Evolutionary conservation across 768 basidiomycete genomes (phyloP), one percentile per base, ranked within the genome.

Genomic region (Naematelia aurantialba): DNA sequence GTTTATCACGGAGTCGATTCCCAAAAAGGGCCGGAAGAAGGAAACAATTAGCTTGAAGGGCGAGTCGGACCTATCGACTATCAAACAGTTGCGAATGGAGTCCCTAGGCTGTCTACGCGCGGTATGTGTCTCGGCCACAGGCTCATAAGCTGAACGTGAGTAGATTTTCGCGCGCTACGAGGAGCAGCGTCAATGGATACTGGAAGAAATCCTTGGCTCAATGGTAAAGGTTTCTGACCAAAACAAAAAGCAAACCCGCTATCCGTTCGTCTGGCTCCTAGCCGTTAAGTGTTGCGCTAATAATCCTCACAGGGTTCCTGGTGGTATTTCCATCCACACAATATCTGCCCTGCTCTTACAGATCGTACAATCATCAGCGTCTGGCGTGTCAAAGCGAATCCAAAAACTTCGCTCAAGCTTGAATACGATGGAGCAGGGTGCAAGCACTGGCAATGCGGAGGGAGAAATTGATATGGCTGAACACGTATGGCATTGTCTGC

Each of bases 131-230:
- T 10, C 55, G 3, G 47, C 52, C 52, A 52, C 30, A 44, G 19
- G n/a, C n/a, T n/a, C n/a, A n/a, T 31, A 46, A 52, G 49, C 48
- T 66, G 47, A 56, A 21, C 34, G 14, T 42, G 54, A n/a, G 0
- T 39, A 96, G 93, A 87, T 93, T 29, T 98, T 96, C 67, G 89
- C 89, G 12, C 88, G 87, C 62, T 86, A 97, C 70, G 60, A 63
- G 19, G 85, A 89, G 64, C 96, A 99, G 75, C 81, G 96, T 8
- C 85, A 87, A 0, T 96, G 92, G 92, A 94, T 98, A 62, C 87
- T 98, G n/a, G 93, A 98, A 73, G 96, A 98, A 76, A 93, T 98
- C 30, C 72, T 99, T 25, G 84, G 85, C 8, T 93, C 91, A 0
- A 79, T 98, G 55, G 92, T 89, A 66, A 93, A 91, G 76, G 81